These are phyloP conservation scores for Inga oerstediana DNA, from an alignment of 306 rosid species.

Conservation along the genomic window DNA sequence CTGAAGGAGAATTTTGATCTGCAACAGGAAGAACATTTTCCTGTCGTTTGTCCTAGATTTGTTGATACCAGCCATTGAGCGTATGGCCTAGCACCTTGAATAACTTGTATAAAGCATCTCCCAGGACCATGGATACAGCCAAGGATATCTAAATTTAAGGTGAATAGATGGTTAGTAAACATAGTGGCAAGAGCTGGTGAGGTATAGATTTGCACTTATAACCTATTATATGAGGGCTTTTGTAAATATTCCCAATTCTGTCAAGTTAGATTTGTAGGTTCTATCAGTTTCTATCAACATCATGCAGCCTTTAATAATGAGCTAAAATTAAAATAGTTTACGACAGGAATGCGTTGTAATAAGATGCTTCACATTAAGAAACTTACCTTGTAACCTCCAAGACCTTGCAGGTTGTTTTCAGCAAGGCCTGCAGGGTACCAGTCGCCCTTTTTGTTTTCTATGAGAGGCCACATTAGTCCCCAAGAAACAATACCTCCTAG, in stretches of 20 bases:
- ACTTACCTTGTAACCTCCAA: constrained; percentile 55
- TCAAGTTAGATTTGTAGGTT: too few species aligned
- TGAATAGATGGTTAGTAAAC: neutral
- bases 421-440: constrained; percentile 41
- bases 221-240: neutral
- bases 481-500: constrained; percentile 61
- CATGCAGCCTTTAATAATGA: neutral
- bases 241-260: too few species aligned
- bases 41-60: constrained; percentile 30
- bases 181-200: neutral
- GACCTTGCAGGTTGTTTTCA: constrained; percentile 33
- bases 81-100: constrained; percentile 47
- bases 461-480: constrained; percentile 63
- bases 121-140: neutral
- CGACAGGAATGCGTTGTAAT: too few species aligned
- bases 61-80: constrained; percentile 36
- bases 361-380: neutral
- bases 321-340: neutral
- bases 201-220: too few species aligned
- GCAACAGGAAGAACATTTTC: constrained; percentile 49
- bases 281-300: too few species aligned
- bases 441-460: constrained; percentile 43
- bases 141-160: neutral
- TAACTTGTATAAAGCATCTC: constrained; percentile 42
- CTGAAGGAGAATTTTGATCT: constrained; percentile 35